Base-by-base conservation (phyloP, 1,284 basidiomycete genomes). In the Limonomyces culmigenus region DNA sequence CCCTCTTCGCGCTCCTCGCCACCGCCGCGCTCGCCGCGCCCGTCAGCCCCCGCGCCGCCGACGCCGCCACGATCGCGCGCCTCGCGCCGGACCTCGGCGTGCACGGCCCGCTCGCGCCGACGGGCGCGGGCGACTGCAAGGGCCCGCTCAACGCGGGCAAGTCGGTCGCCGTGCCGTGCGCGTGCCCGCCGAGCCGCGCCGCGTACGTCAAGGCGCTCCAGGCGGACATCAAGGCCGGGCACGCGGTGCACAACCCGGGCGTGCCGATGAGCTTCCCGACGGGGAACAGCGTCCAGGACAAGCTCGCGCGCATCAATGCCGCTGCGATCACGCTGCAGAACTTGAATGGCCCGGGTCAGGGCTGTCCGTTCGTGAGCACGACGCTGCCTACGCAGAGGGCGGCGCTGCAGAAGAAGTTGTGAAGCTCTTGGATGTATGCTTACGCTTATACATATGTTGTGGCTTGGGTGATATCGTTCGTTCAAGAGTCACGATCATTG, bases 121-220 rank as follows among this genome's bases (percentile, higher is more conserved):
- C 47, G 17, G 50, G 51, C n/a, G 47, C 51, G 8, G 52, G 53
- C 8, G 46, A 55, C 36, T 58, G 56, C 37, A 55, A 58, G 33
- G 56, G 56, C 33, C 48, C 50, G 6, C 45, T 48, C 23, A 46
- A 45, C 13, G 45, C 48, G 2, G 53, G 55, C 30, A 11, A 52
- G 36, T 53, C 54, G 16, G 49, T 59, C 50, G 51, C 52, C 44
- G 47, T 62, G 17, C 59, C 60, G 0, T 62, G 60, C 46, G 30
- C 41, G 23, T 62, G 59, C 48, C 60, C 60, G 19, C 60, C 59
- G 0, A 20, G 43, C 25, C 55, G 53, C 33, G 45, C 43, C 32
- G 39, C 40, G 12, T 61, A 53, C 50, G 51, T 58, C 44, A 38
- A 45, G 29, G 54, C 50, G 33, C 35, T 54, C 34, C 46, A 46